Percentiles rank a stretch among this genome's conserved stretches.
These are phyloP conservation scores for Closterium sp. DNA, from an alignment of 139 green algal genomes.

Conservation along the genomic window DNA sequence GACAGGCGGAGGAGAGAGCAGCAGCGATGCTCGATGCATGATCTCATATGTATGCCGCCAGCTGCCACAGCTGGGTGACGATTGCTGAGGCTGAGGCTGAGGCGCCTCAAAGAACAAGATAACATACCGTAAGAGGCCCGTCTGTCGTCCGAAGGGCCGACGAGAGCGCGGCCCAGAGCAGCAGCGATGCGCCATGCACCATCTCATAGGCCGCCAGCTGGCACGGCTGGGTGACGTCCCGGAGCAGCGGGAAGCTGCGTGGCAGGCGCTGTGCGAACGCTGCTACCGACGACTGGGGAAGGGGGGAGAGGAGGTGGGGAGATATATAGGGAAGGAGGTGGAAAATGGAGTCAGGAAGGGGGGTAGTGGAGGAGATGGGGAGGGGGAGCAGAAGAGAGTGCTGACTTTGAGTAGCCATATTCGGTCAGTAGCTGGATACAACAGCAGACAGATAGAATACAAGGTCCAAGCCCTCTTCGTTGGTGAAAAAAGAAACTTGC, in stretches of 20 bases:
- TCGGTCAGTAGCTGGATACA: too few relatives aligned
- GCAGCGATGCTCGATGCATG: too few relatives aligned
- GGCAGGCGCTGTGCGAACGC: not conserved
- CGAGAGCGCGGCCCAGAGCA: constrained; percentile 7
- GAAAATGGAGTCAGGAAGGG: not conserved
- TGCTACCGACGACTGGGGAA: not conserved
- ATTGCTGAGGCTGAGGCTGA: too few relatives aligned
- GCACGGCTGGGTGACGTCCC: constrained; percentile 81
- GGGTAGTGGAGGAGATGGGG: not conserved
- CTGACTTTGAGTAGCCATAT: too few relatives aligned
- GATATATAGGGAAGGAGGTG: not conserved
- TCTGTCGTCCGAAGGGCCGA: not conserved
- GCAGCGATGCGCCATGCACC: constrained; percentile 36
- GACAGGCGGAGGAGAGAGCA: too few relatives aligned
- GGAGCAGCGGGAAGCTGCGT: constrained; percentile 68
- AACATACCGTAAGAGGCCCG: not conserved
- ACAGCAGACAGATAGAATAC: too few relatives aligned
- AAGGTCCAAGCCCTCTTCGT: too few relatives aligned
- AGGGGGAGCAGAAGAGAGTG: too few relatives aligned
- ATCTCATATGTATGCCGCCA: too few relatives aligned
- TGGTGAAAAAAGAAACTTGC: too few relatives aligned
- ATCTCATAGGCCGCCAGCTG: constrained; percentile 71
- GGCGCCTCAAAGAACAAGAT: too few relatives aligned
- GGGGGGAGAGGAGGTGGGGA: not conserved
- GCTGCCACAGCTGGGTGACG: too few relatives aligned